Percentiles rank a stretch among this genome's conserved stretches.
These are phyloP conservation scores for Boletus subparvulus DNA, from an alignment of 768 basidiomycete genomes.

Conservation along the genomic window DNA sequence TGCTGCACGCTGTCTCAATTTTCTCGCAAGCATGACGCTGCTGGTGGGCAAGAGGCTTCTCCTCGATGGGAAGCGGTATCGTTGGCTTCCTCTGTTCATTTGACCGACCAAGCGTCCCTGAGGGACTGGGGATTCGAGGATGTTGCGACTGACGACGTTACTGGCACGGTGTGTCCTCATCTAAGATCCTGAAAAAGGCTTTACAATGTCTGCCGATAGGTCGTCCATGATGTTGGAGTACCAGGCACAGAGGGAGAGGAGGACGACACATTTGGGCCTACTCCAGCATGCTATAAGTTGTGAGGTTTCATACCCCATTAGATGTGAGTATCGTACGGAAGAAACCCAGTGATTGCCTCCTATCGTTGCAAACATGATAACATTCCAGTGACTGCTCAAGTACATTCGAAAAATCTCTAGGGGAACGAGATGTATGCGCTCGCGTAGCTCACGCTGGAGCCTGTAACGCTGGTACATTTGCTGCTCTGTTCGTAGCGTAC, in stretches of 20 bases:
- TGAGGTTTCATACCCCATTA: neutral
- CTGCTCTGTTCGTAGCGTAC: conserved; percentile 94
- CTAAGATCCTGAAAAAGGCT: neutral
- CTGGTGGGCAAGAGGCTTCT: conserved; percentile 38
- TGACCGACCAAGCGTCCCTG: conserved; percentile 52
- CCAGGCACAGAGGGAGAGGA: conserved; percentile 62
- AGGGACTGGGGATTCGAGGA: conserved; percentile 86
- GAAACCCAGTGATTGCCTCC: neutral
- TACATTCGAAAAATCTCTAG: conserved; percentile 15
- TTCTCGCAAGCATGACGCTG: conserved; percentile 33
- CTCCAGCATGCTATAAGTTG: conserved; percentile 18
- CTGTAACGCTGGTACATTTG: conserved; percentile 59
- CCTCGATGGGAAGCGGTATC: conserved; percentile 40
- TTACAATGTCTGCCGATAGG: conserved; percentile 39
- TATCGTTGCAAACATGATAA: neutral
- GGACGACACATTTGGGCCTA: conserved; percentile 55
- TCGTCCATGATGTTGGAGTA: conserved; percentile 66
- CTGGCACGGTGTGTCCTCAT: conserved; percentile 53
- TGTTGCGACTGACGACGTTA: conserved; percentile 45
- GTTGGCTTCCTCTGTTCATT: conserved; percentile 57
- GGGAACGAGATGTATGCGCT: conserved; percentile 75
- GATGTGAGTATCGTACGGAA: neutral
- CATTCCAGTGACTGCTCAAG: neutral
- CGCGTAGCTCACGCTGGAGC: conserved; percentile 96
- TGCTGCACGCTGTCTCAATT: conserved; percentile 72